Evolutionary conservation across 169 alveolate species (phyloP), one percentile per base, ranked within the genome.

Genomic region (Theileria parva): DNA sequence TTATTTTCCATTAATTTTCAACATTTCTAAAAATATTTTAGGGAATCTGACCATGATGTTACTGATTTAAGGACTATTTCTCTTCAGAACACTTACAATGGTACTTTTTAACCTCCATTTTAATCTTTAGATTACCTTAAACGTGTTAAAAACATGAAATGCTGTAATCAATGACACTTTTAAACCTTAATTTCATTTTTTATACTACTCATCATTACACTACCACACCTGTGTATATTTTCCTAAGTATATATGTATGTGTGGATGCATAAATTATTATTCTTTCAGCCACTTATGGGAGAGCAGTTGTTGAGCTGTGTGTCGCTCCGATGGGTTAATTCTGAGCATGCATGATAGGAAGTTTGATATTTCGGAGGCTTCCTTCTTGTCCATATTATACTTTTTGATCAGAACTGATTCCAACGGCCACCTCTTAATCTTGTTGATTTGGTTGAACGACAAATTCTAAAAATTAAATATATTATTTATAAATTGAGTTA

Each of bases 241-340:
- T 19, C 28, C n/a, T 57, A 57, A 8, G 32, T 25, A 57, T 57
- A 6, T 6, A 57, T 25, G 66, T 57, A 25, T 11, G n/a, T 21
- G 7, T 25, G 23, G 5, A 39, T 65, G 74, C 21, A 39, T 65
- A 21, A 27, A 19, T 32, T 65, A 32, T 34, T 27, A 19, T 17
- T 37, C 51, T 32, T 48, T 86, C 51, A 97, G 95, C 99, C 99
- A 97, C 53, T 95, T 95, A 81, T 95, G 97, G 37, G 78, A 83
- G 2, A 96, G 91, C 95, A 95, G 88, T 83, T 89, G 86, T 39
- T 92, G 86, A 0, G 99, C 99, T 23, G 97, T 77, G 19, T 93
- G 93, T 69, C 99, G 85, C 59, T 95, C 93, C 80, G 88, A 94
- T 30, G 98, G 98, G 80, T 94, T 95, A 50, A 84, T 71, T 71